phyloP scores from a whole-genome alignment of 768 basidiomycete genomes.

The Gautieria morchelliformis region DNA sequence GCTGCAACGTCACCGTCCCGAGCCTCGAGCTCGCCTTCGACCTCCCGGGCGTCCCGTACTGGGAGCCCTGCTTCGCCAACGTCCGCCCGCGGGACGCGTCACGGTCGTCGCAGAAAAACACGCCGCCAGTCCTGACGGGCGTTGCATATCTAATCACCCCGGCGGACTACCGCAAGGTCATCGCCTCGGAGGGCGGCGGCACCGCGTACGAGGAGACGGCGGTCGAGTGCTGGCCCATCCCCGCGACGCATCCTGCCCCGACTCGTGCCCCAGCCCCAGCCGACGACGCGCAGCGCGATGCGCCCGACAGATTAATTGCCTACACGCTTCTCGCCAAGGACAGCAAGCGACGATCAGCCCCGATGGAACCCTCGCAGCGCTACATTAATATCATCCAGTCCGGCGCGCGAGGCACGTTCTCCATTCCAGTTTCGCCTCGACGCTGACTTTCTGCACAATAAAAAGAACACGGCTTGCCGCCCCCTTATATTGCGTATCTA shows the following conservation, averaged over 20 bases:
- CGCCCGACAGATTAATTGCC: background rate
- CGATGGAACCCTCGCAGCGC: background rate
- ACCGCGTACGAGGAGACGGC: background rate
- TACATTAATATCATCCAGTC: background rate
- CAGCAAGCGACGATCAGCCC: background rate
- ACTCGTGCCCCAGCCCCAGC: too few relatives aligned
- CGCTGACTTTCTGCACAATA: too few relatives aligned
- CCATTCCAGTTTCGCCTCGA: background rate
- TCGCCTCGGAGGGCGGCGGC: constrained; percentile 1
- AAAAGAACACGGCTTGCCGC: background rate
- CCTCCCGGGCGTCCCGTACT: background rate
- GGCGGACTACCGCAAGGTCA: background rate
- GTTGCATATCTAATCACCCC: constrained; percentile 2
- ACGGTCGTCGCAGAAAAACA: too few relatives aligned
- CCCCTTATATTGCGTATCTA: background rate
- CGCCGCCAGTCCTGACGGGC: background rate
- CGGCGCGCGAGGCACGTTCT: background rate
- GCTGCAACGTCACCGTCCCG: background rate
- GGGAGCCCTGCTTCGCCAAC: constrained; percentile 4
- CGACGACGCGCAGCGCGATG: too few relatives aligned
- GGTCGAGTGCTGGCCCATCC: background rate
- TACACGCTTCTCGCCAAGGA: background rate
- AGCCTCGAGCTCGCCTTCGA: background rate
- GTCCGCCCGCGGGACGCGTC: background rate
- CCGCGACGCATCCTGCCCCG: background rate